A percentile compares a stretch with the other conserved stretches of the same genome.
Evolutionary conservation across 257 asterid species (phyloP).

Genomic region (Nicotiana noctiflora): DNA sequence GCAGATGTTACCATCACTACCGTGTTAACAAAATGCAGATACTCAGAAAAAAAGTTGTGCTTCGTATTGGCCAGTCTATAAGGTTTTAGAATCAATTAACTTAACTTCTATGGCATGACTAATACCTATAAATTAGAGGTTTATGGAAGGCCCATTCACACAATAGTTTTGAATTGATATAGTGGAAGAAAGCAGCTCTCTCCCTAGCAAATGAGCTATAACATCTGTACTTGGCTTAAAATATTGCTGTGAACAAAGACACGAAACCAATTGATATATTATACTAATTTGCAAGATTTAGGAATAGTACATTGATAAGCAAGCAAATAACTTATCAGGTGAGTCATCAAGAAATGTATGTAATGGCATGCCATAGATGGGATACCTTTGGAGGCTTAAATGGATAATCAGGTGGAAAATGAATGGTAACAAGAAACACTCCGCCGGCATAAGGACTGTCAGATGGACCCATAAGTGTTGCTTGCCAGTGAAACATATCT

Average conservation of each 20-base stretch:
- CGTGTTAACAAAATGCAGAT: background rate
- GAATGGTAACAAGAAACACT: slow-evolving; percentile 37
- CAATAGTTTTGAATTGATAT: background rate
- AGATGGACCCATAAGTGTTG: slow-evolving; percentile 40
- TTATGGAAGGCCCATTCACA: background rate
- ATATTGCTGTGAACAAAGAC: background rate
- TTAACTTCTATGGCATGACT: background rate
- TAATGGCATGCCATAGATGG: background rate
- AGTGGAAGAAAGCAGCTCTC: background rate
- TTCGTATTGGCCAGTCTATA: background rate
- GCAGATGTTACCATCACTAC: background rate
- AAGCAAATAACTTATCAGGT: background rate
- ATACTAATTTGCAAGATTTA: background rate
- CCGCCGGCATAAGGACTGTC: slow-evolving; percentile 45
- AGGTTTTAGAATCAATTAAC: background rate
- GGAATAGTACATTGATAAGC: background rate
- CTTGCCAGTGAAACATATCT: slow-evolving; percentile 44
- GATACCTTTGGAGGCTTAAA: slow-evolving; percentile 40
- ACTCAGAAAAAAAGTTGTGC: background rate
- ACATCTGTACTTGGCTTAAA: background rate
- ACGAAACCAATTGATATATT: background rate
- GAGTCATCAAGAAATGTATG: background rate
- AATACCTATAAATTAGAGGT: background rate
- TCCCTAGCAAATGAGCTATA: background rate
- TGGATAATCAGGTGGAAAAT: slow-evolving; percentile 38